A percentile compares a stretch with the other conserved stretches of the same genome.
Evolutionary conservation across 73 alveolate genomes (phyloP).

Genomic region (Paramecium tetraurelia): DNA sequence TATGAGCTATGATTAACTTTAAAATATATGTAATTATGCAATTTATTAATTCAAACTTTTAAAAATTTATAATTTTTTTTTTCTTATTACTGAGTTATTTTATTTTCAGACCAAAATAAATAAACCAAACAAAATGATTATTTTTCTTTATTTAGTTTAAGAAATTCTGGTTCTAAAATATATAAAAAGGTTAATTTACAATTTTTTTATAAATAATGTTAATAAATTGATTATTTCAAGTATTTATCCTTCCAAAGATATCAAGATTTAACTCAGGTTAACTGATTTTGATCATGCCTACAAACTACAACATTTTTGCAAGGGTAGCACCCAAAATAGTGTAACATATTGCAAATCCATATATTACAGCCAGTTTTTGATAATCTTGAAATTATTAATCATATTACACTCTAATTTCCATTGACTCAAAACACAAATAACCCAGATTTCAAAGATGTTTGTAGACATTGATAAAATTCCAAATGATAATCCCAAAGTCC

Average conservation of each 20-base stretch:
- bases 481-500: background rate
- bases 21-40: background rate
- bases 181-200: no score
- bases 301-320: background rate
- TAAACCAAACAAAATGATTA: no score
- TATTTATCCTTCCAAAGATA: background rate
- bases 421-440: background rate
- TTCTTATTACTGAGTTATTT: no score
- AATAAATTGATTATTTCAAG: background rate
- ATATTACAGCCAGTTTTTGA: background rate
- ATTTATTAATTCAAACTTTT: no score
- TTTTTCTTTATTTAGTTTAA: no score
- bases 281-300: background rate
- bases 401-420: background rate
- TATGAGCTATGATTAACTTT: background rate
- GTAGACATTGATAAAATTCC: background rate
- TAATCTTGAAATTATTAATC: background rate
- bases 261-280: background rate
- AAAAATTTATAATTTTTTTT: no score
- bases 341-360: background rate
- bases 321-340: background rate
- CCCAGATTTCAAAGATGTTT: background rate
- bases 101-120: no score
- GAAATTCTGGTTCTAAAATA: no score
- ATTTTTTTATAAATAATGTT: no score